Evolutionary conservation across 148 eudicot genomes (phyloP).

Genomic region (Fagopyrum homotropicum): DNA sequence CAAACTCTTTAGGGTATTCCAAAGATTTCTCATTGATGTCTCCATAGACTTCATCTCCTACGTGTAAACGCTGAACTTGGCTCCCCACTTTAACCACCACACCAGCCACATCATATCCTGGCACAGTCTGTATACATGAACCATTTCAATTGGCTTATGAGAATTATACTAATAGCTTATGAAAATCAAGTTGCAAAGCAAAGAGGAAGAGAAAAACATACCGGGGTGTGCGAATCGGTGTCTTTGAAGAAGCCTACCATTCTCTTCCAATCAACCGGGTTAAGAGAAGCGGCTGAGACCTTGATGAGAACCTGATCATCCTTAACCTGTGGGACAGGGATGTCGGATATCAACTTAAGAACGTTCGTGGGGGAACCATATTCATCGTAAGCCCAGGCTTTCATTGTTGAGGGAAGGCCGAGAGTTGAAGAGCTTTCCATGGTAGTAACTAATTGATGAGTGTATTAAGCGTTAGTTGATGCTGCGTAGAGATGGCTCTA

Average conservation of each 20-base stretch:
- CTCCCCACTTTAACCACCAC: constrained; percentile 80
- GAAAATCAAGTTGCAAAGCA: background rate
- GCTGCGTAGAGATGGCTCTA: background rate
- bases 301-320: constrained; percentile 10
- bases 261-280: constrained; percentile 4
- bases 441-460: background rate
- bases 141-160: background rate
- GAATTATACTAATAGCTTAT: background rate
- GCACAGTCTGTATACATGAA: constrained; percentile 46
- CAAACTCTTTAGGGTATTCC: constrained; percentile 66
- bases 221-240: constrained; percentile 1
- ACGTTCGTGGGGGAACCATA: background rate
- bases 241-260: background rate
- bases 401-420: background rate
- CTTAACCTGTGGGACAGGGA: constrained; percentile 6
- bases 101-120: constrained; percentile 90
- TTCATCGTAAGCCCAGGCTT: background rate
- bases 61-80: constrained; percentile 52
- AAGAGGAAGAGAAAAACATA: background rate
- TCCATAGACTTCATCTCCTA: constrained; percentile 88
- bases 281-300: constrained; percentile 1
- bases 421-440: background rate
- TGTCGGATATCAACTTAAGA: background rate
- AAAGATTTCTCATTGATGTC: constrained; percentile 64
- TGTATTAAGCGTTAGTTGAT: background rate